Conservation (phyloP, 2,329 filamentous ascomycete genomes). For the Apiospora pterosperma region DNA sequence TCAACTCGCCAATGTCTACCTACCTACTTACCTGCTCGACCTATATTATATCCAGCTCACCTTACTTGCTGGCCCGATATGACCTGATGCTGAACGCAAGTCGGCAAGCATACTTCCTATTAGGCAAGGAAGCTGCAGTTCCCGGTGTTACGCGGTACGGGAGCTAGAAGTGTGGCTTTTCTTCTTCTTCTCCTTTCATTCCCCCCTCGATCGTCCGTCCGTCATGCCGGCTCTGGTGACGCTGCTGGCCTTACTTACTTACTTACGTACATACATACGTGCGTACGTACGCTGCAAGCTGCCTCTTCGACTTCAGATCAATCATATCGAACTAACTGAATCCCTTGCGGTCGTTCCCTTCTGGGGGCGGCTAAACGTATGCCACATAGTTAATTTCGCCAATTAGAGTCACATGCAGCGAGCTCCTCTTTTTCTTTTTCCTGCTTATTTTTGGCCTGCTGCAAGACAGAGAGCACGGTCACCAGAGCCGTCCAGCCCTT, state of each 20-base stretch:
- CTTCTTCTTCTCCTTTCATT: background rate
- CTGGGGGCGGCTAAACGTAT: background rate
- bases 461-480: background rate
- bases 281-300: background rate
- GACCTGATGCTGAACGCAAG: background rate
- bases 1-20: too few species aligned
- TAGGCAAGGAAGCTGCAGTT: background rate
- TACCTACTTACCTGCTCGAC: too few species aligned
- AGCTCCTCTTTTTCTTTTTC: background rate
- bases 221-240: background rate
- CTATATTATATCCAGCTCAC: too few species aligned
- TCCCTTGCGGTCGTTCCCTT: background rate
- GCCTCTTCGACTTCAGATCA: background rate
- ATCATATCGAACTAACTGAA: background rate
- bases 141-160: background rate
- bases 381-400: background rate
- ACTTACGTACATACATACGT: too few species aligned
- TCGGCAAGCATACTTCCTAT: too few species aligned
- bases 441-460: background rate
- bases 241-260: background rate
- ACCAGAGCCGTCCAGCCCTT: background rate
- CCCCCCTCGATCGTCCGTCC: background rate
- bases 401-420: background rate
- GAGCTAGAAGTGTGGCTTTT: background rate
- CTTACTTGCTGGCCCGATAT: too few species aligned